phyloP scores from a whole-genome alignment of 1,139 yeast genomes.

The Sporopachydermia cereana region DNA sequence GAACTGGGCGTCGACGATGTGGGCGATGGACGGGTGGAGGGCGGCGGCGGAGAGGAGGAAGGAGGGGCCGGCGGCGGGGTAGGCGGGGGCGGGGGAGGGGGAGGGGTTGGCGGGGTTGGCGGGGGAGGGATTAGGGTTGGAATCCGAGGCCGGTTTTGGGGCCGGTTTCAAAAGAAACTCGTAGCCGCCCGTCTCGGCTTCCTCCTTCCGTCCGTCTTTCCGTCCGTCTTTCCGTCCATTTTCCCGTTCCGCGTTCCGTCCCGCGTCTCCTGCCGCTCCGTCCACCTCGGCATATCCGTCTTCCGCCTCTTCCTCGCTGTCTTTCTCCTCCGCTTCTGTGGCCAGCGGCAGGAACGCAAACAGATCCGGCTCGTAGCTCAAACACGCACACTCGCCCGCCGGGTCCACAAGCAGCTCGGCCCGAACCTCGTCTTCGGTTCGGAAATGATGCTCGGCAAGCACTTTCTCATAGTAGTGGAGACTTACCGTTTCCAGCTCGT shows the following conservation, averaged over 20 bases:
- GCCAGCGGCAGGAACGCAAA: slow-evolving; percentile 66
- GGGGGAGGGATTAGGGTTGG: slow-evolving; percentile 9
- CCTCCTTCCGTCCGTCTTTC: slow-evolving; percentile 7
- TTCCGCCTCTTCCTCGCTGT: slow-evolving; percentile 25
- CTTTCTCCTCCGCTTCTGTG: slow-evolving; percentile 35
- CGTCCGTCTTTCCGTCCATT: slow-evolving; percentile 6
- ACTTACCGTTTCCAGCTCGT: slow-evolving; percentile 56
- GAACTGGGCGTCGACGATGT: slow-evolving; percentile 57
- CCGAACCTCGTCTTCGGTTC: slow-evolving; percentile 21
- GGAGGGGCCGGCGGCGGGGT: slow-evolving; percentile 33
- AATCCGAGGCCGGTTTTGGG: not conserved
- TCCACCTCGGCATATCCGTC: slow-evolving; percentile 10
- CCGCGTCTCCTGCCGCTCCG: not conserved
- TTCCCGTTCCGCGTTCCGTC: slow-evolving; percentile 2
- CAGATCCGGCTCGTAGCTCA: slow-evolving; percentile 52
- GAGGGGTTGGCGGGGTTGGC: slow-evolving; percentile 9
- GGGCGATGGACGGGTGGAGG: slow-evolving; percentile 47
- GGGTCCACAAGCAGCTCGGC: slow-evolving; percentile 60
- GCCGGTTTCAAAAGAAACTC: slow-evolving; percentile 9
- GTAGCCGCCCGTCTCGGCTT: slow-evolving; percentile 6
- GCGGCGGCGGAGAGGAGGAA: slow-evolving; percentile 46
- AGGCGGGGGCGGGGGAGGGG: slow-evolving; percentile 14
- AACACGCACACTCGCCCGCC: slow-evolving; percentile 44
- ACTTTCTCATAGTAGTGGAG: slow-evolving; percentile 79
- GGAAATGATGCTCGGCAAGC: slow-evolving; percentile 38